Conservation (phyloP, 2,329 filamentous ascomycete species). For the Trichoderma polysporum region DNA sequence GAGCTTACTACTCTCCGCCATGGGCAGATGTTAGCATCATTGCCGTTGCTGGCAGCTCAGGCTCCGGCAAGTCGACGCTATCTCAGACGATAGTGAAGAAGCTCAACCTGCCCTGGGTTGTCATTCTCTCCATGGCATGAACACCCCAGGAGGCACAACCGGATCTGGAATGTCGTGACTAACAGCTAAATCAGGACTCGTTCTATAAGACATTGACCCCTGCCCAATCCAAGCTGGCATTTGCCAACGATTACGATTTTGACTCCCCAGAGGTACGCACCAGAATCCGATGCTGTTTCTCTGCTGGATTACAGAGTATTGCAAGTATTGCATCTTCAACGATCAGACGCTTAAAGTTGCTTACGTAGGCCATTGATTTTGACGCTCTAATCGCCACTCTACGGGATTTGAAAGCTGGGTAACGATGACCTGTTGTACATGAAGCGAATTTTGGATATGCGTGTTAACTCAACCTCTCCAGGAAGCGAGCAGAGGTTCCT, state of each 20-base stretch:
- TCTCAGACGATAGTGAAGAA: conserved; percentile 87
- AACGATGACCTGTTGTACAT: conserved; percentile 32
- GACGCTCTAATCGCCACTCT: conserved; percentile 79
- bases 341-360: not conserved
- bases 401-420: conserved; percentile 88
- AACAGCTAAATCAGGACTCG: conserved; percentile 67
- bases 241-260: conserved; percentile 92
- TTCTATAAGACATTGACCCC: conserved; percentile 89
- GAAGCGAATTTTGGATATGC: conserved; percentile 12
- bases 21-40: conserved; percentile 98
- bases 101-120: conserved; percentile 94
- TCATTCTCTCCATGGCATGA: conserved; percentile 90
- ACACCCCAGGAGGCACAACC: conserved; percentile 16
- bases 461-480: conserved; percentile 36
- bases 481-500: conserved; percentile 85
- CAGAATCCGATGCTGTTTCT: not conserved
- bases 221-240: conserved; percentile 77
- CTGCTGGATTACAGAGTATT: not conserved
- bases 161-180: conserved; percentile 21
- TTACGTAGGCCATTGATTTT: conserved; percentile 77
- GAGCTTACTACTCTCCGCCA: conserved; percentile 83
- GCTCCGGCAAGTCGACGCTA: conserved; percentile 90
- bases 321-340: not conserved
- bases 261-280: conserved; percentile 72
- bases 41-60: conserved; percentile 91